Conservation (phyloP, 106 monocot genomes). For the Platanthera guangdongensis region DNA sequence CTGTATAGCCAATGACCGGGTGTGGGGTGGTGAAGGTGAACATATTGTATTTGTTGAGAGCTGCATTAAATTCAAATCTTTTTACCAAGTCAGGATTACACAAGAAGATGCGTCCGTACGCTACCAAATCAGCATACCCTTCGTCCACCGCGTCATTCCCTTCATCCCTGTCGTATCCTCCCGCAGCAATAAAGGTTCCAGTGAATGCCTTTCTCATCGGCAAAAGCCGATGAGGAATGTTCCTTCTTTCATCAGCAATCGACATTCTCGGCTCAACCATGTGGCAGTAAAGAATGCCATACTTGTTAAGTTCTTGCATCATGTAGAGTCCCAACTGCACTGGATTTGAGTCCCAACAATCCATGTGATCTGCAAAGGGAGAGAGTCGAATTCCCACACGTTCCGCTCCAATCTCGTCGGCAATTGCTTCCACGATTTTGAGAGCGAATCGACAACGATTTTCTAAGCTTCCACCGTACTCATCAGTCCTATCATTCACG, state of each 20-base stretch:
- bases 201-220: constrained; percentile 22
- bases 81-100: constrained; percentile 24
- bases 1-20: constrained; percentile 27
- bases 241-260: constrained; percentile 8
- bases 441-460: constrained; percentile 32
- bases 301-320: constrained; percentile 14
- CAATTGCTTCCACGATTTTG: constrained; percentile 18
- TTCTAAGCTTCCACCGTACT: constrained; percentile 19
- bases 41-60: constrained; percentile 23
- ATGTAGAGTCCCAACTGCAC: constrained; percentile 18
- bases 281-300: constrained; percentile 21
- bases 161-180: constrained; percentile 32
- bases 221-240: constrained; percentile 12
- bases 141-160: constrained; percentile 20
- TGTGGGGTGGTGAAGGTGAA: constrained; percentile 17
- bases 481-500: constrained; percentile 10
- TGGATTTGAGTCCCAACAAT: constrained; percentile 21
- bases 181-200: constrained; percentile 25
- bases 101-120: constrained; percentile 25
- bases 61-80: constrained; percentile 21
- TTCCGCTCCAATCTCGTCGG: constrained; percentile 16
- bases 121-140: constrained; percentile 24
- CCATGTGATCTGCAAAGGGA: constrained; percentile 15
- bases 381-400: constrained; percentile 26
- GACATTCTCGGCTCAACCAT: constrained; percentile 27